A percentile compares a stretch with the other conserved stretches of the same genome.
These are phyloP conservation scores for Calonectria multiphialidica DNA, from an alignment of 2,329 filamentous ascomycete species.

Conservation along the genomic window DNA sequence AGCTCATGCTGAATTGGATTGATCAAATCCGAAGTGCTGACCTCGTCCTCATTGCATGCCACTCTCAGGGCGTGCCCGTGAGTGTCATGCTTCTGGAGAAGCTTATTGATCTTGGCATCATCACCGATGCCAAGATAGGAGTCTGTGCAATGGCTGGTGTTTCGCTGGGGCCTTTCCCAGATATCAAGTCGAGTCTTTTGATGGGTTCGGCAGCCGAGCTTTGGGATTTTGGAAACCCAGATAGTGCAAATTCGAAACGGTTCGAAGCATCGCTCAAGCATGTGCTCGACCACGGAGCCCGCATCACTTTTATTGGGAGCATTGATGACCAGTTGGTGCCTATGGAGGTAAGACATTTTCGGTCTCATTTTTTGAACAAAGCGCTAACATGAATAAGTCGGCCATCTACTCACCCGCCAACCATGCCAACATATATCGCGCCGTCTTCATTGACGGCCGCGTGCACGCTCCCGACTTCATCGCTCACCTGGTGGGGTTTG, in stretches of 20 bases:
- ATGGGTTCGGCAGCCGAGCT: conserved; percentile 93
- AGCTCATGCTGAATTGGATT: conserved; percentile 93
- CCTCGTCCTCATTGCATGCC: conserved; percentile 91
- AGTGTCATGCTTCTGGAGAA: conserved; percentile 93
- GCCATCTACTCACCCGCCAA: conserved; percentile 87
- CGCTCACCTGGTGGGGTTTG: conserved; percentile 91
- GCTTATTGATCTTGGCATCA: conserved; percentile 88
- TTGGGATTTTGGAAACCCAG: conserved; percentile 90
- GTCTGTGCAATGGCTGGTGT: conserved; percentile 93
- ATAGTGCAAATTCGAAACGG: conserved; percentile 84
- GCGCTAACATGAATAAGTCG: conserved; percentile 63
- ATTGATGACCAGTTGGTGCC: conserved; percentile 98
- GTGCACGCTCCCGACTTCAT: conserved; percentile 95
- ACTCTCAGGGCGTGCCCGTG: conserved; percentile 96
- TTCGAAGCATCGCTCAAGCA: conserved; percentile 82
- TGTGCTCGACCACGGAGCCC: conserved; percentile 82
- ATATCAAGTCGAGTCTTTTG: conserved; percentile 90
- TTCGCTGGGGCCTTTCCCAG: conserved; percentile 90
- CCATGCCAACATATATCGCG: conserved; percentile 94
- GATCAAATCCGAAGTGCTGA: conserved; percentile 90
- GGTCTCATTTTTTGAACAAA: neutral
- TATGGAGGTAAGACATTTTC: conserved; percentile 74
- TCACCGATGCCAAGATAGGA: conserved; percentile 82
- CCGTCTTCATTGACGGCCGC: conserved; percentile 95
- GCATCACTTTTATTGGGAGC: conserved; percentile 90